Conservation (phyloP, 345 rosid genomes). For the Eucalyptus brandiana region DNA sequence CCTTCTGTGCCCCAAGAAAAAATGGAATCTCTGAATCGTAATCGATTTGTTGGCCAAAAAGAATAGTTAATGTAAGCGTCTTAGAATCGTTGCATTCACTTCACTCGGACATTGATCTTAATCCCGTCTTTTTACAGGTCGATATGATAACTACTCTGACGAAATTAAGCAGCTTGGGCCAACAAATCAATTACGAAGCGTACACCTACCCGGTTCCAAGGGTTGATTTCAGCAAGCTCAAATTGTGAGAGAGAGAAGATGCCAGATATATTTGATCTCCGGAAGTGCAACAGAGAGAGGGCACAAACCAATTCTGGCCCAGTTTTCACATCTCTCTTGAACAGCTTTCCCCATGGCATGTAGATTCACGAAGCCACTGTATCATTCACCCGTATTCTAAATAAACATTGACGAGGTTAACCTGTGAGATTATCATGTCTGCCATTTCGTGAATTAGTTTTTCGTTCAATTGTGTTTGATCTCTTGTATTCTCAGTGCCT, state of each 20-base stretch:
- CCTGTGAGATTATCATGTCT: not conserved
- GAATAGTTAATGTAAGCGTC: not conserved
- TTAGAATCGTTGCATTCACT: not conserved
- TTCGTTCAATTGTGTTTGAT: not conserved
- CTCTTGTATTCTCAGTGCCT: not conserved
- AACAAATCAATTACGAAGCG: conserved; percentile 81
- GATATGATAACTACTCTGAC: conserved; percentile 86
- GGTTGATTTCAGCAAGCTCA: conserved; percentile 76
- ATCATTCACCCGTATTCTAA: not conserved
- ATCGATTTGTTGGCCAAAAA: not conserved
- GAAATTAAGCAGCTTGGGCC: conserved; percentile 72
- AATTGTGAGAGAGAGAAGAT: conserved; percentile 10
- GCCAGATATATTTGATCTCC: not conserved
- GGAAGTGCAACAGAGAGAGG: not conserved
- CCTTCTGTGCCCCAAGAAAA: not conserved
- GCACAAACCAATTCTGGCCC: not conserved
- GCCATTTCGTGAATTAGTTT: not conserved
- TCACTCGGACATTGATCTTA: not conserved
- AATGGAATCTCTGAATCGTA: not conserved
- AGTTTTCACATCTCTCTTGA: not conserved
- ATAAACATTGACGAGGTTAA: not conserved
- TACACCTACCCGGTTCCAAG: conserved; percentile 52
- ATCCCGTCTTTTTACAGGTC: conserved; percentile 30
- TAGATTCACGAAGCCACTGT: not conserved
- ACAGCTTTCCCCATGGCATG: not conserved